These are phyloP conservation scores for Rhizopus delemar DNA, from an alignment of 371 early-diverging fungal species.

Conservation along the genomic window DNA sequence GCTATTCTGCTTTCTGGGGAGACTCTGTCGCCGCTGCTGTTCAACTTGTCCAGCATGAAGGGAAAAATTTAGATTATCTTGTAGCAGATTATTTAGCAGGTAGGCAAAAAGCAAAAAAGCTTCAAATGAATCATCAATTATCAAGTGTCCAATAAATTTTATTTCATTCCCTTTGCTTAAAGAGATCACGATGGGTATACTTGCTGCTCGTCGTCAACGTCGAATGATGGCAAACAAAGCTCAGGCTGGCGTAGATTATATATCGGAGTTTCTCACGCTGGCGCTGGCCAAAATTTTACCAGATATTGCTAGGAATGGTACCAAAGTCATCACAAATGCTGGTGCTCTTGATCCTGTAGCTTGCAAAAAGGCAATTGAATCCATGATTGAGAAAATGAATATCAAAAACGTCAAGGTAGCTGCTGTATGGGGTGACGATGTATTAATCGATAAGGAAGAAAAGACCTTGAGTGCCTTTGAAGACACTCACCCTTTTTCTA, in stretches of 20 bases:
- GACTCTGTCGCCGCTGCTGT: constrained; percentile 69
- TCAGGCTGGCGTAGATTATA: constrained; percentile 60
- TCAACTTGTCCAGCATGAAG: constrained; percentile 70
- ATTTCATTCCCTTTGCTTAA: neutral
- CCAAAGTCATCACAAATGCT: constrained; percentile 74
- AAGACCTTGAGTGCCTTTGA: constrained; percentile 34
- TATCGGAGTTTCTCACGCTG: constrained; percentile 63
- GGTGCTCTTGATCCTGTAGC: constrained; percentile 74
- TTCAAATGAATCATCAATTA: neutral
- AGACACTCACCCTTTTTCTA: constrained; percentile 54
- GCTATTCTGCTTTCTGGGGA: constrained; percentile 76
- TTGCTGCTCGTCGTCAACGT: constrained; percentile 61
- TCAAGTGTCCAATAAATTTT: neutral
- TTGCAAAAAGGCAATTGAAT: constrained; percentile 70
- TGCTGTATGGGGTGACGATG: constrained; percentile 72
- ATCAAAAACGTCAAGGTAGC: constrained; percentile 59
- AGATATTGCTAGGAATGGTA: constrained; percentile 58
- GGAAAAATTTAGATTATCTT: constrained; percentile 70
- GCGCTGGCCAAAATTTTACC: constrained; percentile 58
- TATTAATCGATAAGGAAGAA: constrained; percentile 36
- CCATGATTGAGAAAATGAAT: constrained; percentile 48
- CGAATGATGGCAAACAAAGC: constrained; percentile 52
- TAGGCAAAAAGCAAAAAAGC: constrained; percentile 21
- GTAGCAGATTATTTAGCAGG: constrained; percentile 72
- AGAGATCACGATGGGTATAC: constrained; percentile 79